Base-by-base conservation (phyloP, 306 rosid species). In the Castanopsis chinensis region DNA sequence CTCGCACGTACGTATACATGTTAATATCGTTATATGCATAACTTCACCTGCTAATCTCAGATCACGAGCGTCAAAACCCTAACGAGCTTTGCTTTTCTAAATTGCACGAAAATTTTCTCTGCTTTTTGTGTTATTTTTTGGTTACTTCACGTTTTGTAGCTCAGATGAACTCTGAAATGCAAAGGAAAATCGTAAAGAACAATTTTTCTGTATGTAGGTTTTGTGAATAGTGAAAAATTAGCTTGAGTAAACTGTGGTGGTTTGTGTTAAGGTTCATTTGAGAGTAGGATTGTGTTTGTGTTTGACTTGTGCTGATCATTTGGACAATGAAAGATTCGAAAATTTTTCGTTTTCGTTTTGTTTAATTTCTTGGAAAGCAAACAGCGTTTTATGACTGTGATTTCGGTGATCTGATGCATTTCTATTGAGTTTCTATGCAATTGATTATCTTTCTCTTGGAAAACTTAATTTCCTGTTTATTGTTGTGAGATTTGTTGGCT, bases 51-150 rank as follows among this genome's bases (percentile, higher is more conserved):
- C 83, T 69, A 78, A 77, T 88, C 52, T 12, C 75, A 81, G 91
- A 86, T 92, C 89, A 85, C 78, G 69, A 73, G 78, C 53, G 23
- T 28, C 65, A 43, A 4, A 76, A 23, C 83, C 56, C 15, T 17
- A 12, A 5, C 73, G 4, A 68, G 60, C n/a, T 83, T 68, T n/a
- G 20, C 30, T 53, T 45, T 86, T 33, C 37, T 37, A 59, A 37
- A 9, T 2, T 6, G 15, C 32, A 11, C 69, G 1, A 70, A n/a
- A 59, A 71, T 57, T 19, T 74, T 12, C 17, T 15, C 73, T 30
- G 45, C 35, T 71, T 17, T 71, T 21, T 35, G 12, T 6, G 12
- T 73, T 74, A 14, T 5, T 53, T 49, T 76, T 58, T 11, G 10
- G 15, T 45, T 6, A 57, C 53, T 65, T 53, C n/a, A 20, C 23